phyloP scores from a whole-genome alignment of 768 basidiomycete species.

The Macrolepiota fuliginosa region DNA sequence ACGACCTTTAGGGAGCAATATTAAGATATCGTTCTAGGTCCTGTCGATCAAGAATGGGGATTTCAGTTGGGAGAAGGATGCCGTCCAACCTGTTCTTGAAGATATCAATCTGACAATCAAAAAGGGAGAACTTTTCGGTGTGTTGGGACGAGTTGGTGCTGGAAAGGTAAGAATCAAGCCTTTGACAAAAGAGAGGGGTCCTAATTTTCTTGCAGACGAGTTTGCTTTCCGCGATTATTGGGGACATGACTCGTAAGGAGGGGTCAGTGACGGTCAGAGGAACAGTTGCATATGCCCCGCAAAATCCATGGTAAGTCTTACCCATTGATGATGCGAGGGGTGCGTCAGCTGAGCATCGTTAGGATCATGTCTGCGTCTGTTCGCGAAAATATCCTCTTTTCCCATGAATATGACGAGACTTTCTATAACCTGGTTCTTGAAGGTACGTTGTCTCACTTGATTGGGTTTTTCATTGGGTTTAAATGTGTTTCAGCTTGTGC shows the following conservation, averaged over 20 bases:
- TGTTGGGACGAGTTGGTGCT: constrained; percentile 87
- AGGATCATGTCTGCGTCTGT: constrained; percentile 87
- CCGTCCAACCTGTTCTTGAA: constrained; percentile 63
- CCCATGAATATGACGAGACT: constrained; percentile 79
- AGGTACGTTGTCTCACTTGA: constrained; percentile 37
- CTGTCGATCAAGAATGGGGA: constrained; percentile 73
- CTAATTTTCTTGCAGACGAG: constrained; percentile 48
- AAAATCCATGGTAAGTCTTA: constrained; percentile 79
- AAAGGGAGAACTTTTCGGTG: constrained; percentile 83
- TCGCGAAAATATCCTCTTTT: constrained; percentile 90
- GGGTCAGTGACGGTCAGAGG: constrained; percentile 73
- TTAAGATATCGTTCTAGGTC: constrained; percentile 33
- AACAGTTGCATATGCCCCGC: constrained; percentile 78
- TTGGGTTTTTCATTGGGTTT: not conserved
- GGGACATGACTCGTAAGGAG: constrained; percentile 78
- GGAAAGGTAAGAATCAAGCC: constrained; percentile 63
- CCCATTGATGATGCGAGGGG: not conserved
- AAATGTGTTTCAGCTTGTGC: constrained; percentile 64
- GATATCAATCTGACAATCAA: constrained; percentile 70
- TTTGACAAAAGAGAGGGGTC: not conserved
- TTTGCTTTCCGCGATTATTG: constrained; percentile 76
- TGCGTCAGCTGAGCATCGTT: not conserved
- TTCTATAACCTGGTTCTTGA: constrained; percentile 85
- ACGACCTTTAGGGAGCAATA: not conserved
- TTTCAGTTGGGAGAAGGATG: constrained; percentile 73